Base-by-base conservation (phyloP, 345 rosid species). In the Gossypium herbaceum region DNA sequence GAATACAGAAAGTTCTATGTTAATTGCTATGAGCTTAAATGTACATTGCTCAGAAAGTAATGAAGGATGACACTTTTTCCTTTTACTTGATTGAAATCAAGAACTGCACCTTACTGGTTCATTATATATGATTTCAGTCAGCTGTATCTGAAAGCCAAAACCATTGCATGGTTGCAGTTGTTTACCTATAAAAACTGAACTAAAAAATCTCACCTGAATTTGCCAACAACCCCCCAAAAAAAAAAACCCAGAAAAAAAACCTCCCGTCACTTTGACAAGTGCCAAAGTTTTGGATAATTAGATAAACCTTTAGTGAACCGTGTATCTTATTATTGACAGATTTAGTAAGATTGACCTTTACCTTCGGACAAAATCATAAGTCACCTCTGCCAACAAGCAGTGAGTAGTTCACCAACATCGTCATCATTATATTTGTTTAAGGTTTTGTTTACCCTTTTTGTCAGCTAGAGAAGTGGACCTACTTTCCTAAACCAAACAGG, bases 391-490 rank as follows among this genome's bases (percentile, higher is more conserved):
- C 58, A 54, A 58, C 15, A 20, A 48, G 7, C 27, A 22, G 7
- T 43, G 51, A 77, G 87, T 81, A 52, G 85, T 41, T 81, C 73
- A 75, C 79, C 85, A 75, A 73, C 55, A 58, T 58, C 29, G 73
- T 67, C 34, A 11, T 41, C 27, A 17, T 34, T 34, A 34, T 25
- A 51, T 69, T 68, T 50, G 72, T 68, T 68, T 9, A 16, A 27
- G 59, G 45, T 54, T 41, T 41, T 58, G 39, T 55, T 55, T 55
- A 19, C 59, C 52, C n/a, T 20, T 27, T 71, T 55, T 39, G 48
- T 71, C 29, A 56, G 76, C 67, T 10, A 11, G 41, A 2, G 63
- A 24, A 34, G 13, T 39, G 68, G 19, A 22, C 73, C 70, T 71
- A 62, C 73, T 59, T 80, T 71, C 78, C 64, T 39, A 70, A 73